A percentile compares a stretch with the other conserved stretches of the same genome.
These are phyloP conservation scores for Pouteria glomerata DNA, from an alignment of 148 eudicot genomes.

Conservation along the genomic window DNA sequence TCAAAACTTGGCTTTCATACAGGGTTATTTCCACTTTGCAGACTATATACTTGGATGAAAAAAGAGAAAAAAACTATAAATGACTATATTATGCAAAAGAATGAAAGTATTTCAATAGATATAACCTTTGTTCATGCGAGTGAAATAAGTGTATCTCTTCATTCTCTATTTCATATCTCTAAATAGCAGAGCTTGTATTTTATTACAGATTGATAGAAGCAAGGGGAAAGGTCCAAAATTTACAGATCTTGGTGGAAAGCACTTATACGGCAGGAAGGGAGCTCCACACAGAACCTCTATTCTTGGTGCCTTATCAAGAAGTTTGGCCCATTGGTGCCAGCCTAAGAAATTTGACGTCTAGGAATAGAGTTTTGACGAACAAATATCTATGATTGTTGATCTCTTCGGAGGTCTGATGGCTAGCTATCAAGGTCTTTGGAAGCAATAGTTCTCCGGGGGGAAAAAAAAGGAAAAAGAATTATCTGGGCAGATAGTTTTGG, in stretches of 20 bases:
- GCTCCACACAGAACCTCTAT: slow-evolving; percentile 51
- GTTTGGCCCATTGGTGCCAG: slow-evolving; percentile 68
- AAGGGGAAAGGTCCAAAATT: slow-evolving; percentile 74
- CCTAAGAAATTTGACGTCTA: slow-evolving; percentile 84
- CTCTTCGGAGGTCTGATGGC: slow-evolving; percentile 5
- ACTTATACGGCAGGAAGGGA: slow-evolving; percentile 64
- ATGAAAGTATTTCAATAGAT: background rate
- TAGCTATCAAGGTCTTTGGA: slow-evolving; percentile 22
- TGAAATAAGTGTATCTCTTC: too few relatives aligned
- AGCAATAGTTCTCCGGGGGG: slow-evolving; percentile 11
- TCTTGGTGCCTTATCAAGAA: slow-evolving; percentile 59
- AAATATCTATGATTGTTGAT: slow-evolving; percentile 8
- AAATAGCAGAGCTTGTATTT: background rate
- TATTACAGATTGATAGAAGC: slow-evolving; percentile 81
- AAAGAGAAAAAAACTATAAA: background rate
- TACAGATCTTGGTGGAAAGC: slow-evolving; percentile 89
- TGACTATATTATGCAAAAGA: background rate
- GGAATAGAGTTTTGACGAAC: slow-evolving; percentile 11
- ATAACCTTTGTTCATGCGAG: background rate
- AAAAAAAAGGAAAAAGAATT: slow-evolving; percentile 4
- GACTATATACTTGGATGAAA: background rate
- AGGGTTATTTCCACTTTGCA: background rate
- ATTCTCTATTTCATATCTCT: too few relatives aligned
- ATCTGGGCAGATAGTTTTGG: slow-evolving; percentile 20
- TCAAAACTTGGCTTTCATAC: background rate